Base-by-base conservation (phyloP, 1,284 basidiomycete genomes). In the Pseudozyma flocculosa region DNA sequence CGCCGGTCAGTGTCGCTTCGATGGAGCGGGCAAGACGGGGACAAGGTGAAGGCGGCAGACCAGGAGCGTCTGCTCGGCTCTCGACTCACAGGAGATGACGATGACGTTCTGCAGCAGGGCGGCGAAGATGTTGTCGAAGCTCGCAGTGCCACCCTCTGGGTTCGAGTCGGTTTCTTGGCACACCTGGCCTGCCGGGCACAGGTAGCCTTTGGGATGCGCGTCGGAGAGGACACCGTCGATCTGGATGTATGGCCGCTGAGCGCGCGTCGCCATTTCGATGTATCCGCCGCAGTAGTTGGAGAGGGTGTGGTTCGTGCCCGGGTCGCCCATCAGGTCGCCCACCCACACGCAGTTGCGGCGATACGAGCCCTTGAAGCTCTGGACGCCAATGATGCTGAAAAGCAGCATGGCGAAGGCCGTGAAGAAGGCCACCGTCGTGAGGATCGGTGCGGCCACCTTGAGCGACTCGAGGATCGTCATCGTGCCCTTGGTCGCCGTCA, bases 401-500 rank as follows among this genome's bases (percentile, higher is more conserved):
- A 97, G 76, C 5, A 88, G 81, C 80, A 92, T 88, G 0, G 92
- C 92, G 72, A 96, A 97, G 30, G 92, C 68, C 22, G 94, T 88
- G 75, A 96, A 97, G 77, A 90, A 90, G 1, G 90, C 84, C 7
- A 97, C 93, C 62, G 87, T 89, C 18, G 90, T 85, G 18, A 98
- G 83, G 19, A 96, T 81, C 1, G 93, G 92, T 17, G 87, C 85
- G 0, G 94, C 92, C 0, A 85, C 87, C 80, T 98, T 98, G 58
- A 98, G 82, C 11, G 90, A 93, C 54, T 87, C 87, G 82, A 97
- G 87, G 73, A 98, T 97, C 0, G 92, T 96, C 86, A 68, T 63
- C n/a, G 94, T 97, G 79, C 94, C 94, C 58, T 86, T 87, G 1
- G 93, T 96, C 46, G 96, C 85, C 2, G 91, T 86, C 44, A 98